Evolutionary conservation across 179 eudicot genomes (phyloP).

Genomic region (Drosera spatulata): DNA sequence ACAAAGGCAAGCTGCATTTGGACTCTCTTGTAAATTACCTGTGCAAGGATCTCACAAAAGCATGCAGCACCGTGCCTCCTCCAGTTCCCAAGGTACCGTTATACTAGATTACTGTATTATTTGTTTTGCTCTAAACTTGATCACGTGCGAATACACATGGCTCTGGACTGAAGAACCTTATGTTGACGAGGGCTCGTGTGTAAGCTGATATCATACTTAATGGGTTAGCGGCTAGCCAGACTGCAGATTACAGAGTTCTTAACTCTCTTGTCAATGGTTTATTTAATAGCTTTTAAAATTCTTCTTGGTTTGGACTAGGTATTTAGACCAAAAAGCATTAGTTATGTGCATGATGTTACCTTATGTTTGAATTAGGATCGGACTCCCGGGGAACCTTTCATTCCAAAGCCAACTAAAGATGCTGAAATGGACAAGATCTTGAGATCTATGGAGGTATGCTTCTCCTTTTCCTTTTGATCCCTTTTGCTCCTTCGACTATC

Average conservation of each 20-base stretch:
- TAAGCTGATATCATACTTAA: too few relatives aligned
- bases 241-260: too few relatives aligned
- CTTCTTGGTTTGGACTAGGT: neutral
- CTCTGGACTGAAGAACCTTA: too few relatives aligned
- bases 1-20: constrained; percentile 58
- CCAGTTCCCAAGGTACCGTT: constrained; percentile 75
- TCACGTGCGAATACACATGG: too few relatives aligned
- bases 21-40: constrained; percentile 45
- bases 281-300: too few relatives aligned
- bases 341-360: constrained; percentile 1
- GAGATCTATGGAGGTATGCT: constrained; percentile 85
- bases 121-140: too few relatives aligned
- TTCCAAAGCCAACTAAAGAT: constrained; percentile 68
- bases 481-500: neutral
- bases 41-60: constrained; percentile 66
- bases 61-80: constrained; percentile 73
- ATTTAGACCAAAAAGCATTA: neutral
- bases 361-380: constrained; percentile 42
- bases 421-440: constrained; percentile 90
- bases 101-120: too few relatives aligned
- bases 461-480: neutral
- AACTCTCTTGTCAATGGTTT: too few relatives aligned
- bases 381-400: constrained; percentile 82
- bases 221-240: too few relatives aligned
- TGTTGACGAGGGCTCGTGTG: too few relatives aligned